Percentiles rank a stretch among this genome's conserved stretches.
Evolutionary conservation across 768 basidiomycete genomes (phyloP).

Genomic region (Cyathus striatus): DNA sequence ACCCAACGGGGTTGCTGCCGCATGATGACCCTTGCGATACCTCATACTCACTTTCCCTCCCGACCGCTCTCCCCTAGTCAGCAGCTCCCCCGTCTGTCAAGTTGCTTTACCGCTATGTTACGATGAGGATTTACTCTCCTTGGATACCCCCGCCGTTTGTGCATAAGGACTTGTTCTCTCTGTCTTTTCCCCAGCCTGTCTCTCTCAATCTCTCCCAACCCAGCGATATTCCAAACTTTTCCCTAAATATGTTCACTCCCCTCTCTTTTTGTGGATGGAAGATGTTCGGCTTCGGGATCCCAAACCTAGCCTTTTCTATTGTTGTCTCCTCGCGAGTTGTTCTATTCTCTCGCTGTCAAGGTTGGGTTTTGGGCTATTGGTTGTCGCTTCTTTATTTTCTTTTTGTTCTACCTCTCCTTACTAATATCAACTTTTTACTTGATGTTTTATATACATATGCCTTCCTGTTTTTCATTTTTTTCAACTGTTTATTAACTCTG

Average conservation of each 20-base stretch:
- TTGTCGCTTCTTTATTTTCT: constrained; percentile 51
- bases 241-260: constrained; percentile 19
- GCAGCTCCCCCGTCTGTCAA: too few relatives aligned
- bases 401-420: constrained; percentile 17
- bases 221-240: constrained; percentile 25
- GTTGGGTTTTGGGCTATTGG: constrained; percentile 40
- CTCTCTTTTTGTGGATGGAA: constrained; percentile 36
- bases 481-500: constrained; percentile 14
- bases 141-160: constrained; percentile 29
- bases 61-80: constrained; percentile 3
- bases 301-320: background rate
- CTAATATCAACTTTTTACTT: constrained; percentile 15
- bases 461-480: constrained; percentile 29
- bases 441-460: constrained; percentile 24
- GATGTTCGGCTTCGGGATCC: constrained; percentile 39
- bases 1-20: constrained; percentile 20
- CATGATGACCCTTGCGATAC: constrained; percentile 8
- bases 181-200: constrained; percentile 3
- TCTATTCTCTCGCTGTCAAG: constrained; percentile 15
- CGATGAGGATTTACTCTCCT: constrained; percentile 1
- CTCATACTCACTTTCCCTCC: constrained; percentile 4
- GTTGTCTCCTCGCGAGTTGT: constrained; percentile 9
- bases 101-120: background rate
- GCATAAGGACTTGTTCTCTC: too few relatives aligned
- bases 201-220: constrained; percentile 10